phyloP scores from a whole-genome alignment of 129 eudicot species.

The Helianthus annuus region DNA sequence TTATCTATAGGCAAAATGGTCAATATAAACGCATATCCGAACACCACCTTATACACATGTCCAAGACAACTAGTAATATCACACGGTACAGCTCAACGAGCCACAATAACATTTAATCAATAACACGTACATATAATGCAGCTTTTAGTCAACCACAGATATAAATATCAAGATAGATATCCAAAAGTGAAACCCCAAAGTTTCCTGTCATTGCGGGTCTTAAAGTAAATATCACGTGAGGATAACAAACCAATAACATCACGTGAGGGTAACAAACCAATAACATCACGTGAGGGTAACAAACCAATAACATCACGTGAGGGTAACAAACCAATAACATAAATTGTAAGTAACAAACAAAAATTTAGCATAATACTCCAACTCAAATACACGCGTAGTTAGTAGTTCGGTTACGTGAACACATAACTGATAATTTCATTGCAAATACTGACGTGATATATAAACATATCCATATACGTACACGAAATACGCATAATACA shows the following conservation, averaged over 20 bases:
- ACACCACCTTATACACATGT: conserved; percentile 3
- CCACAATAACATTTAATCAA: not conserved
- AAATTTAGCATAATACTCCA: not conserved
- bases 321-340: too few species aligned
- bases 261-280: not conserved
- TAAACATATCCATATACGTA: not conserved
- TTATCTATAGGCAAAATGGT: not conserved
- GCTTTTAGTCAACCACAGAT: not conserved
- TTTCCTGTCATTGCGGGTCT: not conserved
- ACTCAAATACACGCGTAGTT: not conserved
- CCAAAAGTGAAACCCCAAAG: conserved; percentile 7
- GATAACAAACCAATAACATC: conserved; percentile 3
- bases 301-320: too few species aligned
- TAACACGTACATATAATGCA: too few species aligned
- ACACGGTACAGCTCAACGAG: conserved; percentile 1
- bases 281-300: too few species aligned
- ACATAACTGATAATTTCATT: not conserved
- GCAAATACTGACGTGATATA: not conserved
- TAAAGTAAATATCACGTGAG: conserved; percentile 5
- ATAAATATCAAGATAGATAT: not conserved
- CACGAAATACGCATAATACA: not conserved
- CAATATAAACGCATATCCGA: not conserved
- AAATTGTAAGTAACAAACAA: too few species aligned
- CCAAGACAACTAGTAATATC: not conserved
- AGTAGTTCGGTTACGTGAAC: not conserved